A percentile compares a stretch with the other conserved stretches of the same genome.
Conservation (phyloP, 2,329 filamentous ascomycete genomes). For the Cladophialophora psammophila region DNA sequence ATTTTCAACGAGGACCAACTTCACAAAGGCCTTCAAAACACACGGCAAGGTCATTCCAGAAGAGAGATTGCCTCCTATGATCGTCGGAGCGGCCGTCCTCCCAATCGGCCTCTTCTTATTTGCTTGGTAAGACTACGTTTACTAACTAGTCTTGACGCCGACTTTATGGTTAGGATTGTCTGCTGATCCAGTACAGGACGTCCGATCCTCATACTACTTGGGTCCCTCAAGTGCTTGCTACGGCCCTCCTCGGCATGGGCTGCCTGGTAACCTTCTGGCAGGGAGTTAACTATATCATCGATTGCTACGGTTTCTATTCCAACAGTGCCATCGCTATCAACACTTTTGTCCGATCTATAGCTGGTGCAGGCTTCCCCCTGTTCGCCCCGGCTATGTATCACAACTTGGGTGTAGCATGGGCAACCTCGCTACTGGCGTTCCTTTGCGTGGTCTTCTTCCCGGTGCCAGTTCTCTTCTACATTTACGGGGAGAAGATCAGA, state of each 20-base stretch:
- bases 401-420: conserved; percentile 51
- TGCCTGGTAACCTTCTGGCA: conserved; percentile 55
- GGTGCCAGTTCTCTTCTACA: conserved; percentile 58
- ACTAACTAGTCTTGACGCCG: too few relatives aligned
- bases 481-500: conserved; percentile 56
- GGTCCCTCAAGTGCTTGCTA: conserved; percentile 55
- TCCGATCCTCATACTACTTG: conserved; percentile 51
- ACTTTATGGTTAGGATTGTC: background rate
- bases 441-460: conserved; percentile 53
- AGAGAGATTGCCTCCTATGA: conserved; percentile 55
- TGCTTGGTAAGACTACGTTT: conserved; percentile 49
- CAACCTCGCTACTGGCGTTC: conserved; percentile 50
- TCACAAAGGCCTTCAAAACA: conserved; percentile 50
- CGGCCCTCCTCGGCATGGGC: conserved; percentile 53
- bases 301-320: conserved; percentile 51
- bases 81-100: conserved; percentile 52
- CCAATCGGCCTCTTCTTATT: conserved; percentile 58
- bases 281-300: conserved; percentile 54
- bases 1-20: conserved; percentile 51
- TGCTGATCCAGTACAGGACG: conserved; percentile 37
- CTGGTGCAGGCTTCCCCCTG: conserved; percentile 48
- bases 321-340: conserved; percentile 52
- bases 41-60: conserved; percentile 49
- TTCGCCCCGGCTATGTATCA: conserved; percentile 46
- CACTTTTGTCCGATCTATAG: conserved; percentile 46